phyloP scores from a whole-genome alignment of 805 yeast species.

The Hanseniaspora occidentalis region DNA sequence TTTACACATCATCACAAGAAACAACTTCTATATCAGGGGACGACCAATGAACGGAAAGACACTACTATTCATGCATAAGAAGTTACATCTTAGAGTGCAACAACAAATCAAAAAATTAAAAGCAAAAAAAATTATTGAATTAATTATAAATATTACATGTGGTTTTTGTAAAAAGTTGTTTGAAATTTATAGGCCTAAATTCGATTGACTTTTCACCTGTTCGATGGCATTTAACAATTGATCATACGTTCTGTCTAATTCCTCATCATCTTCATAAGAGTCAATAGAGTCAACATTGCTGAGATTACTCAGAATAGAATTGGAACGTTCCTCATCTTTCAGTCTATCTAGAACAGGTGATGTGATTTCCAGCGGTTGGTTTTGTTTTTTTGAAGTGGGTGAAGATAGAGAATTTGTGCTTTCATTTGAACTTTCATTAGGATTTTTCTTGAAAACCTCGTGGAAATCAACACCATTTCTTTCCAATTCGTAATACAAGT shows the following conservation, averaged over 20 bases:
- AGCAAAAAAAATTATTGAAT: too few species aligned
- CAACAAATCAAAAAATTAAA: too few species aligned
- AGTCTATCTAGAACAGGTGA: background rate
- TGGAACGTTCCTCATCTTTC: background rate
- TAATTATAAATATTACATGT: too few species aligned
- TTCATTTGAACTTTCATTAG: too few species aligned
- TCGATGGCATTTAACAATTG: slow-evolving; percentile 29
- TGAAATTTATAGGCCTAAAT: background rate
- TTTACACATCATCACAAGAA: too few species aligned
- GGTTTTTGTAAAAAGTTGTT: background rate
- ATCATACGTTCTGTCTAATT: slow-evolving; percentile 28
- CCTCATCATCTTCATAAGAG: slow-evolving; percentile 5
- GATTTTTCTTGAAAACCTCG: slow-evolving; percentile 23
- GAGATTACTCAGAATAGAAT: background rate
- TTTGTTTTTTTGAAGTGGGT: too few species aligned
- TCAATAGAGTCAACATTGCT: background rate
- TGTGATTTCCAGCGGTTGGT: too few species aligned
- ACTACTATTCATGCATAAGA: too few species aligned
- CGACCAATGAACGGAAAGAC: too few species aligned
- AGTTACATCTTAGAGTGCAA: too few species aligned
- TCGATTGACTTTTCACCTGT: slow-evolving; percentile 19
- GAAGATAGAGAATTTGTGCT: too few species aligned
- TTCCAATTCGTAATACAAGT: slow-evolving; percentile 28
- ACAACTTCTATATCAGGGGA: too few species aligned
- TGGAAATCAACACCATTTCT: slow-evolving; percentile 30